phyloP scores from a whole-genome alignment of 2,329 filamentous ascomycete species.

The Moelleriella libera region DNA sequence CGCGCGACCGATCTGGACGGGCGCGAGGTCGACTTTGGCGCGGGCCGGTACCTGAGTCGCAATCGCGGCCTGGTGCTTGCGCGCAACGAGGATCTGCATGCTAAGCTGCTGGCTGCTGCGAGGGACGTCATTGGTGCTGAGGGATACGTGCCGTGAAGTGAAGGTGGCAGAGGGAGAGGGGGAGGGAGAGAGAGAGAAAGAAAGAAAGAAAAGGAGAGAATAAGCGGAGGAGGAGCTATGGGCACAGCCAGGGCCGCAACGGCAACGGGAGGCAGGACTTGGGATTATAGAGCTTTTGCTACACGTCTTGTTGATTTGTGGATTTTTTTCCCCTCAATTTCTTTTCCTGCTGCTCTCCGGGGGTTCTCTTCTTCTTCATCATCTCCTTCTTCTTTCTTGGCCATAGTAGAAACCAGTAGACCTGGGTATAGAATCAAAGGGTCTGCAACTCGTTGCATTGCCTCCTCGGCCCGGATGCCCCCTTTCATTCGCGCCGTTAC shows the following conservation, averaged over 20 bases:
- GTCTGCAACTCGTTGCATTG: neutral
- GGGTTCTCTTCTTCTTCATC: too few species aligned
- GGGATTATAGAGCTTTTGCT: too few species aligned
- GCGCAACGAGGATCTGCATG: slow-evolving; percentile 24
- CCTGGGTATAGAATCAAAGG: neutral
- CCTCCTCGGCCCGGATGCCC: too few species aligned
- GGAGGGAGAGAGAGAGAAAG: neutral
- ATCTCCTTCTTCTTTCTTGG: neutral
- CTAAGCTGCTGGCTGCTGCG: slow-evolving; percentile 18
- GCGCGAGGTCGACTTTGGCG: slow-evolving; percentile 18
- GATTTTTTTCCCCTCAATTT: too few species aligned
- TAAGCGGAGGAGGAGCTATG: neutral
- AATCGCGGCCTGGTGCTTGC: slow-evolving; percentile 28
- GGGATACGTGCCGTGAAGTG: neutral
- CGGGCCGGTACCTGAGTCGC: slow-evolving; percentile 16
- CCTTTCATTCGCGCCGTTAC: slow-evolving; percentile 28
- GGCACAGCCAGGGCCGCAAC: neutral
- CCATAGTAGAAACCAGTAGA: too few species aligned
- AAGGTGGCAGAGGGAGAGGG: neutral
- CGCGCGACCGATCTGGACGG: slow-evolving; percentile 34
- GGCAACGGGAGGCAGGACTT: neutral
- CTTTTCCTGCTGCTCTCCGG: too few species aligned
- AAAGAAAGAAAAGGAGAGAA: slow-evolving; percentile 2
- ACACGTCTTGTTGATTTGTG: too few species aligned
- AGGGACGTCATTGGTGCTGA: slow-evolving; percentile 5